Conservation (phyloP, 2,329 filamentous ascomycete genomes). For the Daldinia sp. region DNA sequence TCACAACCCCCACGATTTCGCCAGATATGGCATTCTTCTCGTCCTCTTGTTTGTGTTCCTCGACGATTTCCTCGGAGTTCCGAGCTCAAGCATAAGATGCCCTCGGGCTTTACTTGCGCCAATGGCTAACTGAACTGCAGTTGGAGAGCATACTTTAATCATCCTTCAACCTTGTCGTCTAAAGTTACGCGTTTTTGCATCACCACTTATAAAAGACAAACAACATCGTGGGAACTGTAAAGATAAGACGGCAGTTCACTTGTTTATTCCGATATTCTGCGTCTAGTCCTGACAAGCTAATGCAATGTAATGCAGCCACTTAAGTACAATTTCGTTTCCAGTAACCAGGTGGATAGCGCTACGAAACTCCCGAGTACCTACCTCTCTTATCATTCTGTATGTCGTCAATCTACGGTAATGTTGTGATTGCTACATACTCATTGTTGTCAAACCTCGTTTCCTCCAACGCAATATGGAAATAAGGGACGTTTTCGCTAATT, state of each 20-base stretch:
- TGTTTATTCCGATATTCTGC: constrained; percentile 6
- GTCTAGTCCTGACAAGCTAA: constrained; percentile 17
- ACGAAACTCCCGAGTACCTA: not conserved
- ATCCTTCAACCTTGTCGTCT: constrained; percentile 11
- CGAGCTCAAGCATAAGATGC: not conserved
- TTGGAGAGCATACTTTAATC: constrained; percentile 12
- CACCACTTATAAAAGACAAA: not conserved
- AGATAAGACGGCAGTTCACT: not conserved
- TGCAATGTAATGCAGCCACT: constrained; percentile 32
- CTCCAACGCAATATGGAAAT: not conserved
- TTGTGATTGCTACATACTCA: not conserved
- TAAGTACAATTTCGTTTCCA: constrained; percentile 23
- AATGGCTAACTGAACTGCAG: not conserved
- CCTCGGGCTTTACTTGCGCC: not conserved
- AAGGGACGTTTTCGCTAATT: not conserved
- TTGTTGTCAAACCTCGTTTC: not conserved
- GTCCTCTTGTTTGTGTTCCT: constrained; percentile 12
- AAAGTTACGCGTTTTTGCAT: constrained; percentile 23
- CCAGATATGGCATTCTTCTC: constrained; percentile 37
- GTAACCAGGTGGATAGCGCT: not conserved
- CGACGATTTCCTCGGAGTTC: constrained; percentile 22
- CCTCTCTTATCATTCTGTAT: not conserved
- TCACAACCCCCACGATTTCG: constrained; percentile 30
- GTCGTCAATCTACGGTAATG: not conserved
- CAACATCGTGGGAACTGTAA: not conserved